phyloP scores from a whole-genome alignment of 805 yeast species.

The Komagataella mondaviorum region DNA sequence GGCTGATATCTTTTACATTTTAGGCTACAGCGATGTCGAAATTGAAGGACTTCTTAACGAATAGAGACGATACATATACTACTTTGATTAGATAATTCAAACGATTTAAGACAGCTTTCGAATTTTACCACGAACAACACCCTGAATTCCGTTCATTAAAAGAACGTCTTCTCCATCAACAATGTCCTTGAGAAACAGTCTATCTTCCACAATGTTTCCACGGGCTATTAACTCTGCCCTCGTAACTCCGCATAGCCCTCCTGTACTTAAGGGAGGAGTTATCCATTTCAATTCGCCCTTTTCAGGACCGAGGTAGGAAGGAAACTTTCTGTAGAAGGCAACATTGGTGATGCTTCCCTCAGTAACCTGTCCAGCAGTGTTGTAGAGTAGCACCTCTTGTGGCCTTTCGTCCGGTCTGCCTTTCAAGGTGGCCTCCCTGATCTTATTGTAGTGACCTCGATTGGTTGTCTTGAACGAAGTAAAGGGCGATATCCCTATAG shows the following conservation, averaged over 20 bases:
- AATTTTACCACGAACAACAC: conserved; percentile 48
- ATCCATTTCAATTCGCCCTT: conserved; percentile 39
- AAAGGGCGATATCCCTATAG: conserved; percentile 50
- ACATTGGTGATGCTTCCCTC: conserved; percentile 81
- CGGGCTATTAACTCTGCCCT: conserved; percentile 50
- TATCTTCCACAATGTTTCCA: conserved; percentile 39
- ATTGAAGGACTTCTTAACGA: conserved; percentile 17
- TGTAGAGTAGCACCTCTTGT: conserved; percentile 62
- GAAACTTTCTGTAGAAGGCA: conserved; percentile 36
- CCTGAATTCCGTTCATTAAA: conserved; percentile 73
- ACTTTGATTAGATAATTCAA: neutral
- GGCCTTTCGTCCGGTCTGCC: conserved; percentile 19
- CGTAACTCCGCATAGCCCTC: conserved; percentile 78
- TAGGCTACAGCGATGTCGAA: conserved; percentile 58
- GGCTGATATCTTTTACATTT: conserved; percentile 63
- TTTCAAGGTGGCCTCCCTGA: conserved; percentile 36
- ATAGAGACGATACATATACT: neutral
- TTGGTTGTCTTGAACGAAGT: conserved; percentile 82
- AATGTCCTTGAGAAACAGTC: conserved; percentile 31
- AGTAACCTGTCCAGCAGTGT: conserved; percentile 43
- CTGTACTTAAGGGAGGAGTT: conserved; percentile 68
- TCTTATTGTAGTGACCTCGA: conserved; percentile 46
- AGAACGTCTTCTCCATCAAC: conserved; percentile 55
- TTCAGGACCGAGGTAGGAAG: conserved; percentile 13
- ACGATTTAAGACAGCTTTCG: neutral